phyloP scores from a whole-genome alignment of 164 flowering plant genomes.

The Chloranthus sessilifolius region DNA sequence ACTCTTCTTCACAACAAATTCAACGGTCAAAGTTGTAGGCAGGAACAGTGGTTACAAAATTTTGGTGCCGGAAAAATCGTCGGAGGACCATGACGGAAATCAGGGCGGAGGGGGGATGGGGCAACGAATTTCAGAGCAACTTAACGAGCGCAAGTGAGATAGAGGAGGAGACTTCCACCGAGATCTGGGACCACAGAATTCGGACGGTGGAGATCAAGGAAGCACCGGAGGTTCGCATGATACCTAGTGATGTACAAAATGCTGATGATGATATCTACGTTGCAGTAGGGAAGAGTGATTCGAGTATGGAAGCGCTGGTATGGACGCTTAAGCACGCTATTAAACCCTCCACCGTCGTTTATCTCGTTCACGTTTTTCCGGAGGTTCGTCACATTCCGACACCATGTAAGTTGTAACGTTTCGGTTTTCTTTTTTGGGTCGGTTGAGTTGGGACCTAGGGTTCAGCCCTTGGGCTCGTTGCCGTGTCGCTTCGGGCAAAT shows the following conservation, averaged over 20 bases:
- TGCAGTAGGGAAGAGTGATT: conserved; percentile 16
- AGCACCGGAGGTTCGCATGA: no score
- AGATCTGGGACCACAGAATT: neutral
- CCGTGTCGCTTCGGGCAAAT: no score
- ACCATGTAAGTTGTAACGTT: conserved; percentile 21
- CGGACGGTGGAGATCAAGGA: neutral
- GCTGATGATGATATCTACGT: conserved; percentile 16
- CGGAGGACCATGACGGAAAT: neutral
- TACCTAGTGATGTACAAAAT: no score
- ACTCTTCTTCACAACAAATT: no score
- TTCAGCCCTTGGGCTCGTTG: no score
- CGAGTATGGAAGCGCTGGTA: conserved; percentile 22
- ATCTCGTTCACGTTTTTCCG: conserved; percentile 27
- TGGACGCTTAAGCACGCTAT: conserved; percentile 19
- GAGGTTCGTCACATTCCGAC: conserved; percentile 20
- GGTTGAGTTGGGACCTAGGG: no score
- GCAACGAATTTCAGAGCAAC: no score
- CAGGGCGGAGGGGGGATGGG: neutral
- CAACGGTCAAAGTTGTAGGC: no score
- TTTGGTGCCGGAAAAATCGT: neutral
- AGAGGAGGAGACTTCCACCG: conserved; percentile 12
- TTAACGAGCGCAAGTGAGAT: conserved; percentile 11
- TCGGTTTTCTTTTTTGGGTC: no score
- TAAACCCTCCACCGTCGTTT: conserved; percentile 9
- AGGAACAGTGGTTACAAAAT: no score